These are phyloP conservation scores for Ilex asprella DNA, from an alignment of 257 asterid species.

Conservation along the genomic window DNA sequence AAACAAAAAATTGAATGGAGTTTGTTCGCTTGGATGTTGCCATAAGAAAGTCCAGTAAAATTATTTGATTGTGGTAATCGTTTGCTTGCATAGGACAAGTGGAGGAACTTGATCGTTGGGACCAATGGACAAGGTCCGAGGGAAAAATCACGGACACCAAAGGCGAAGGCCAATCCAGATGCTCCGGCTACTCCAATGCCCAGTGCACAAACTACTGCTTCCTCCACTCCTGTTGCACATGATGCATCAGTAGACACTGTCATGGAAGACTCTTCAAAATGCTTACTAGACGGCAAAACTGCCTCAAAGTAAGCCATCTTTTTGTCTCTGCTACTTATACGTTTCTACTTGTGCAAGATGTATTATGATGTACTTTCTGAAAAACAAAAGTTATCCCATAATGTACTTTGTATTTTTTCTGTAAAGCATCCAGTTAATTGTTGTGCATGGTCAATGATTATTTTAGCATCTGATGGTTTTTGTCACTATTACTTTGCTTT, in stretches of 20 bases:
- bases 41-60: too few relatives aligned
- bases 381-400: not conserved
- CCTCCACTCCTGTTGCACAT: slow-evolving; percentile 35
- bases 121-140: slow-evolving; percentile 61
- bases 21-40: too few relatives aligned
- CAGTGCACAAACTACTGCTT: slow-evolving; percentile 23
- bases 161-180: slow-evolving; percentile 44
- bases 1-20: too few relatives aligned
- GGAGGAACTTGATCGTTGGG: slow-evolving; percentile 75
- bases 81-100: slow-evolving; percentile 55
- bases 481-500: slow-evolving; percentile 13
- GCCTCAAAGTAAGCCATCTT: slow-evolving; percentile 51
- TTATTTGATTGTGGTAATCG: too few relatives aligned
- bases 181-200: slow-evolving; percentile 37
- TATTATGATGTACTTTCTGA: not conserved
- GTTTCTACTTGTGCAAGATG: not conserved
- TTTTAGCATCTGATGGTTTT: not conserved
- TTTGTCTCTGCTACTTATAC: slow-evolving; percentile 6
- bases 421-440: too few relatives aligned
- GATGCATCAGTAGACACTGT: slow-evolving; percentile 34
- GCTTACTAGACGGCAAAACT: slow-evolving; percentile 49
- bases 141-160: slow-evolving; percentile 52
- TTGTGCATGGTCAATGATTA: not conserved
- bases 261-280: slow-evolving; percentile 43
- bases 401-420: not conserved